Evolutionary conservation across 345 rosid species (phyloP).

Genomic region (Bruguiera gymnorhiza): DNA sequence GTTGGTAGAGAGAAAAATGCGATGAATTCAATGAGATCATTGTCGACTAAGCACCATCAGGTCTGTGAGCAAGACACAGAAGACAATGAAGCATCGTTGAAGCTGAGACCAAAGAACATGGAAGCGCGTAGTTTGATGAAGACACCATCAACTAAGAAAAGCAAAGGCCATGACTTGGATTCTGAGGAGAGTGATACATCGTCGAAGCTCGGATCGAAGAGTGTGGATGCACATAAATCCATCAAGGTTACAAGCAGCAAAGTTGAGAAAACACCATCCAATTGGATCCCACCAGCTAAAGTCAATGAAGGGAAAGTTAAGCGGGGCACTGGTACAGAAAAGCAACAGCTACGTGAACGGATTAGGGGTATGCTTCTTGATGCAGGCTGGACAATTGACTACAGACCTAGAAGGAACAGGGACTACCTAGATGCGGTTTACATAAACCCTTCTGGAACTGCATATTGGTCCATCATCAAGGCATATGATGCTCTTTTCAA

Average conservation of each 20-base stretch:
- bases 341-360: constrained; percentile 82
- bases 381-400: constrained; percentile 36
- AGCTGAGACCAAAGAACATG: constrained; percentile 35
- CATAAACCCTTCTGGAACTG: constrained; percentile 31
- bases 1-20: constrained; percentile 36
- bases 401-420: constrained; percentile 37
- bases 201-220: constrained; percentile 17
- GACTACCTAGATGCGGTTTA: constrained; percentile 37
- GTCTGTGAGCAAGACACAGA: constrained; percentile 42
- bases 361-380: constrained; percentile 61
- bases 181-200: constrained; percentile 31
- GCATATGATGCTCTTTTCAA: constrained; percentile 38
- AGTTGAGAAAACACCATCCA: constrained; percentile 43
- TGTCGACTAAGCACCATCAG: constrained; percentile 38
- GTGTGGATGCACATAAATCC: background rate
- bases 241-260: constrained; percentile 26
- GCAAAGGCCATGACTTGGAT: constrained; percentile 9
- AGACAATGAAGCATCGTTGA: constrained; percentile 44
- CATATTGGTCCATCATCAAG: constrained; percentile 38
- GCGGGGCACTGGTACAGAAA: constrained; percentile 91
- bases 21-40: constrained; percentile 34
- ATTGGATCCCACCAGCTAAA: constrained; percentile 30
- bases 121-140: constrained; percentile 35
- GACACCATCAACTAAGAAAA: constrained; percentile 16
- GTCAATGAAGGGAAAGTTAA: constrained; percentile 52